These are phyloP conservation scores for Vaccinium myrtillus DNA, from an alignment of 148 eudicot genomes.

Conservation along the genomic window DNA sequence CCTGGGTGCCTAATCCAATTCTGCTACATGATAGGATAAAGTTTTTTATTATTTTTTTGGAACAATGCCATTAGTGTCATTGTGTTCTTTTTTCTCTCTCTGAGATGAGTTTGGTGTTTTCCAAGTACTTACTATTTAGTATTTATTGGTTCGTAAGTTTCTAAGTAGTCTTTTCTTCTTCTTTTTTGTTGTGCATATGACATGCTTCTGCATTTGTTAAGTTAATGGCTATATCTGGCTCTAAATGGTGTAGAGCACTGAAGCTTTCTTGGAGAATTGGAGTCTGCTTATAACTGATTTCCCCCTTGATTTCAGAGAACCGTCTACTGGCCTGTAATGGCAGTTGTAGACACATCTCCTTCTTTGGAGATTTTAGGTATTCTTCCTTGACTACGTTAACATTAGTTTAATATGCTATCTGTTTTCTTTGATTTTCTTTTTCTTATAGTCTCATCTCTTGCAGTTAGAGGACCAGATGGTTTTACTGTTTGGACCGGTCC, in stretches of 20 bases:
- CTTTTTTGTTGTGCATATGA: too few species aligned
- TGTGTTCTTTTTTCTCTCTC: background rate
- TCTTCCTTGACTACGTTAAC: background rate
- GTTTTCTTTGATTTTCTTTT: constrained; percentile 10
- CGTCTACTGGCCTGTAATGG: constrained; percentile 36
- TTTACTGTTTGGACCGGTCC: constrained; percentile 77
- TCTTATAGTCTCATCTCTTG: constrained; percentile 6
- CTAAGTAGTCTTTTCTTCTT: background rate
- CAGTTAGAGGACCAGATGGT: constrained; percentile 77
- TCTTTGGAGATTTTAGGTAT: constrained; percentile 59
- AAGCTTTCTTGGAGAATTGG: background rate
- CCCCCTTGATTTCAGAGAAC: background rate
- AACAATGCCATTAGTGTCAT: background rate
- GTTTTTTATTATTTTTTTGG: background rate
- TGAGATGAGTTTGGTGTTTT: background rate
- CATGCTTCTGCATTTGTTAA: background rate
- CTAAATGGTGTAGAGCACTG: background rate
- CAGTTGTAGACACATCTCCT: constrained; percentile 40
- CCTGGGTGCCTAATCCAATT: background rate
- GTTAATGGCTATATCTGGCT: background rate
- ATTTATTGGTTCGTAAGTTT: background rate
- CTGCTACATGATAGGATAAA: background rate
- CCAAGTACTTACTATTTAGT: background rate
- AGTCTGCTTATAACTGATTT: background rate
- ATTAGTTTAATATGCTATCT: background rate